Evolutionary conservation across 2,329 filamentous ascomycete genomes (phyloP), one percentile per base, ranked within the genome.

Genomic region (Amauroascus niger): DNA sequence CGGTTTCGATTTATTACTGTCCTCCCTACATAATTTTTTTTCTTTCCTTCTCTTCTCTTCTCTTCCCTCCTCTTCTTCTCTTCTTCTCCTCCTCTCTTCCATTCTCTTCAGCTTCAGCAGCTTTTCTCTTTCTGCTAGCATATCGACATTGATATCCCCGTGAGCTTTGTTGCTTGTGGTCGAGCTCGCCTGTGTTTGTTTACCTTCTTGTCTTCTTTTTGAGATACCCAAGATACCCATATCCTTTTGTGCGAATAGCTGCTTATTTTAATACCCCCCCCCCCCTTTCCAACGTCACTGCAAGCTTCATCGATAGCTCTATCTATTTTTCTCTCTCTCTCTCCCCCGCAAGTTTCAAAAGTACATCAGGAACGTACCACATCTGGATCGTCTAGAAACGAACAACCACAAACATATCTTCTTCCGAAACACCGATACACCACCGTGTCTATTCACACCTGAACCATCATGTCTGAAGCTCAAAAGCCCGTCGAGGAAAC

Each of bases 401-500:
- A n/a, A n/a, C n/a, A n/a, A n/a, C n/a, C n/a, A n/a, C n/a, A n/a
- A n/a, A n/a, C n/a, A n/a, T 13, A 11, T 13, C 33, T 13, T 35
- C 8, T 11, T 7, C 9, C 33, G 3, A 35, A 14, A 35, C 56
- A 58, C 45, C 53, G 47, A 43, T 55, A 57, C 13, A 35, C 14
- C 13, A n/a, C 14, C 13, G n/a, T 35, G 33, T 14, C 33, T 11
- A 35, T 55, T 59, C 75, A 79, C 65, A 77, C 35, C 11, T 20
- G 4, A 32, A 8, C 30, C 43, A 53, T 26, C 24, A 88, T 88
- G 84, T 82, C 86, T 74, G 84, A 88, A 67, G 77, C 76, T 71
- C 79, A 82, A 72, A 88, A 88, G 76, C 79, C 83, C 68, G 76
- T 79, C 64, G 82, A 83, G 70, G 79, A 81, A 73, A 74, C 73